phyloP scores from a whole-genome alignment of 768 basidiomycete species.

The Macrolepiota albuminosa region DNA sequence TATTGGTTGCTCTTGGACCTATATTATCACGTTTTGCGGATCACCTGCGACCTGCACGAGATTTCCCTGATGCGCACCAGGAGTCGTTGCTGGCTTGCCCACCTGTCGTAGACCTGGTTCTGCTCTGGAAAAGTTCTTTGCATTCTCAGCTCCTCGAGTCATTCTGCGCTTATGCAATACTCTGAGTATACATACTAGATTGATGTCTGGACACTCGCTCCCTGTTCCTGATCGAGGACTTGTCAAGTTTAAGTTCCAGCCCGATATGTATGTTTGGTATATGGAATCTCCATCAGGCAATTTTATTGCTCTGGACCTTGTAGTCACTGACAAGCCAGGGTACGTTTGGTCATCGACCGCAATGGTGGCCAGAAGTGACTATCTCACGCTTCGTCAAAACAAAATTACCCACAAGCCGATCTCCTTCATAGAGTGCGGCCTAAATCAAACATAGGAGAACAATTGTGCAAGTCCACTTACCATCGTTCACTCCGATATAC shows the following conservation, averaged over 20 bases:
- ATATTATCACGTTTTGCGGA: neutral
- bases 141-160: neutral
- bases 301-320: constrained; percentile 2
- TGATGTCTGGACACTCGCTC: constrained; percentile 1
- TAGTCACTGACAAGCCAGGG: neutral
- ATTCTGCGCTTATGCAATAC: neutral
- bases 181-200: neutral
- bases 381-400: neutral
- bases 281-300: constrained; percentile 16
- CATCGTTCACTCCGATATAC: too few relatives aligned
- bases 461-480: neutral
- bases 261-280: constrained; percentile 7
- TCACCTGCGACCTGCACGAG: neutral
- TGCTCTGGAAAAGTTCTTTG: constrained; percentile 2
- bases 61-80: neutral
- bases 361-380: neutral
- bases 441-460: neutral
- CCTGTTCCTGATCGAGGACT: constrained; percentile 15
- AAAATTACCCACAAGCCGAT: neutral
- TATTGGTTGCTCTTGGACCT: neutral
- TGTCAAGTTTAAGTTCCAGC: neutral
- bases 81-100: neutral
- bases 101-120: neutral
- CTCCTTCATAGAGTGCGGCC: neutral
- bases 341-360: constrained; percentile 1